Evolutionary conservation across 148 eudicot species (phyloP), one percentile per base, ranked within the genome.

Genomic region (Rhododendron molle): DNA sequence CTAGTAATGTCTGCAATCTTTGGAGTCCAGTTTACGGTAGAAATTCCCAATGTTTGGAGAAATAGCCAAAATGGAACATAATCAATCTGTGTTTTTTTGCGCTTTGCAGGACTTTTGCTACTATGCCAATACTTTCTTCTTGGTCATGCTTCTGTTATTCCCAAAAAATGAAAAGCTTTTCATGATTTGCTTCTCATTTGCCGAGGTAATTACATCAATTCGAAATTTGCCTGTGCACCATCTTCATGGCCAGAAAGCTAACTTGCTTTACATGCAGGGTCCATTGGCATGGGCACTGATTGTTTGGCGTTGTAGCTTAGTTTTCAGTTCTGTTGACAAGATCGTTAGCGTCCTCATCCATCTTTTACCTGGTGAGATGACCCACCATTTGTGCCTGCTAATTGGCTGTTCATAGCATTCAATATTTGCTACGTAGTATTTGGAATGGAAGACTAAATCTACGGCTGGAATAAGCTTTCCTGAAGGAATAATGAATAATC

Each of bases 251-350:
- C 30, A 76, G 12, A 60, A 11, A 23, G 2, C 52, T 85, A 60
- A 11, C 20, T 43, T 52, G 81, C 49, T 36, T 73, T 83, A 50
- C 20, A 50, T 90, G 87, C 90, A 97, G 99, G 99, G 99, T 50
- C 98, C 99, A 40, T 89, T 97, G 87, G 96, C 99, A 49, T 97
- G 98, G 99, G 99, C 99, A 80, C 87, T 97, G 86, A 94, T 97
- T 83, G 95, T 97, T 85, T 97, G 99, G 99, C 91, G 99, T 32
- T 94, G 96, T 84, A 95, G 98, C 93, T 91, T 97, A 88, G 98
- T 97, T 74, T 97, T 97, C 85, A 95, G 91, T 89, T 97, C 99
- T 16, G 89, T 91, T 84, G 99, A 97, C 91, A 97, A 97, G 87
- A 90, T 95, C 73, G 98, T 97, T 2, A 97, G 99, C 86, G 99